Percentiles rank a stretch among this genome's conserved stretches.
Conservation (phyloP, 352 stramenopile species). For the Phytopythium cucurbitacearum region DNA sequence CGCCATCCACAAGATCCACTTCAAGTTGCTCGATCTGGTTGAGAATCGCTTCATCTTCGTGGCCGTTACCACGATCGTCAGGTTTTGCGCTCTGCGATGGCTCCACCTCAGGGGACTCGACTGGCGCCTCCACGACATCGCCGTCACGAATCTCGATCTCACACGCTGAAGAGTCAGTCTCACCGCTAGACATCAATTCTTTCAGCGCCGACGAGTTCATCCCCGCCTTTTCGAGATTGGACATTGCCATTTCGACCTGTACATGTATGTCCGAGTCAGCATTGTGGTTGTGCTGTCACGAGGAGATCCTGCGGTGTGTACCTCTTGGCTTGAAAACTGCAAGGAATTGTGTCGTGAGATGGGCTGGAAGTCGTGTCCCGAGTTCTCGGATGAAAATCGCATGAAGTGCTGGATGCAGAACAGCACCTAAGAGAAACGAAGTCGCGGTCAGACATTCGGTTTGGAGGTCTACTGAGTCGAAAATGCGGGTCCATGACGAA, state of each 20-base stretch:
- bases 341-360: conserved; percentile 27
- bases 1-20: conserved; percentile 6
- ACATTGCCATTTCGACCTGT: conserved; percentile 65
- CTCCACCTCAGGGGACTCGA: conserved; percentile 1
- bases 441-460: not conserved
- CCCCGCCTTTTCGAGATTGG: conserved; percentile 58
- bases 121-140: conserved; percentile 7
- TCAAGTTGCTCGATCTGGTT: conserved; percentile 7
- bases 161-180: conserved; percentile 1
- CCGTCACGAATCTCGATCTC: conserved; percentile 9
- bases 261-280: not conserved
- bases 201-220: conserved; percentile 45
- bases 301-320: conserved; percentile 7
- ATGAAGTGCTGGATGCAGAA: conserved; percentile 80
- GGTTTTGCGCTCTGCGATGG: conserved; percentile 8
- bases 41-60: not conserved
- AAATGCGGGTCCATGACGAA: conserved; percentile 1
- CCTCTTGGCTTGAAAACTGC: conserved; percentile 67
- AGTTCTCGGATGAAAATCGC: conserved; percentile 50
- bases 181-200: conserved; percentile 20
- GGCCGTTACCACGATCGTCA: conserved; percentile 7
- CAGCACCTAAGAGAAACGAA: conserved; percentile 26
- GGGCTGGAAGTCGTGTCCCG: conserved; percentile 37
- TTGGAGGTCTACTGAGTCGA: too few relatives aligned
- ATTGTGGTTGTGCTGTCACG: not conserved